Conservation (phyloP, 805 yeast species). For the Myxozyma kluyveri region DNA sequence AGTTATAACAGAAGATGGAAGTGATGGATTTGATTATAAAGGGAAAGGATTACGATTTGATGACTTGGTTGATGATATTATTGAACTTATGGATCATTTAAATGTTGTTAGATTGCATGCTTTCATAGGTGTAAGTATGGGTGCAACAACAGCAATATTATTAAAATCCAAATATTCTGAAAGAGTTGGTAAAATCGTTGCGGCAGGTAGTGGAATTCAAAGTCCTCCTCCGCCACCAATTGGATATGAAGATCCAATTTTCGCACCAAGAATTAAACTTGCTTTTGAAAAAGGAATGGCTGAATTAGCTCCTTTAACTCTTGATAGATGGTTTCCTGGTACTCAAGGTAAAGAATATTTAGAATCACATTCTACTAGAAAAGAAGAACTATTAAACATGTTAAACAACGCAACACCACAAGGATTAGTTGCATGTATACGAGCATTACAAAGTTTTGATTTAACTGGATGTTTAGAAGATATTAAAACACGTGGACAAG, state of each 20-base stretch:
- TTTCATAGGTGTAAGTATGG: constrained; percentile 28
- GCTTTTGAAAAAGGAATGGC: constrained; percentile 24
- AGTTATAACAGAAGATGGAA: constrained; percentile 5
- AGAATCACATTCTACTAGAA: constrained; percentile 8
- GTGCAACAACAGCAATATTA: constrained; percentile 24
- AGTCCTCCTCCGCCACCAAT: constrained; percentile 6
- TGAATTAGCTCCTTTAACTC: constrained; percentile 18
- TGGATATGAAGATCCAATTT: constrained; percentile 10
- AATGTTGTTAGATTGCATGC: constrained; percentile 19
- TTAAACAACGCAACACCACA: constrained; percentile 11
- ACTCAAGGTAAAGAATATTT: constrained; percentile 15
- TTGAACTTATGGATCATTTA: constrained; percentile 22
- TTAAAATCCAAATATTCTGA: constrained; percentile 11
- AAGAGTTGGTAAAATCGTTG: constrained; percentile 25
- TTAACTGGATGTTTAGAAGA: constrained; percentile 16
- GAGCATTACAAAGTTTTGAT: constrained; percentile 27
- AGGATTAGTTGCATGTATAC: constrained; percentile 21
- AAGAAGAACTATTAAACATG: constrained; percentile 15
- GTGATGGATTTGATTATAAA: constrained; percentile 19
- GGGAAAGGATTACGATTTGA: constrained; percentile 18
- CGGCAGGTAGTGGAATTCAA: constrained; percentile 14
- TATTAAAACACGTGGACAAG: constrained; percentile 11
- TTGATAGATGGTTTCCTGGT: constrained; percentile 28
- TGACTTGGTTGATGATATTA: constrained; percentile 23
- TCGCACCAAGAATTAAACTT: constrained; percentile 17